Base-by-base conservation (phyloP, 352 stramenopile genomes). In the Phytophthora gonapodyides region DNA sequence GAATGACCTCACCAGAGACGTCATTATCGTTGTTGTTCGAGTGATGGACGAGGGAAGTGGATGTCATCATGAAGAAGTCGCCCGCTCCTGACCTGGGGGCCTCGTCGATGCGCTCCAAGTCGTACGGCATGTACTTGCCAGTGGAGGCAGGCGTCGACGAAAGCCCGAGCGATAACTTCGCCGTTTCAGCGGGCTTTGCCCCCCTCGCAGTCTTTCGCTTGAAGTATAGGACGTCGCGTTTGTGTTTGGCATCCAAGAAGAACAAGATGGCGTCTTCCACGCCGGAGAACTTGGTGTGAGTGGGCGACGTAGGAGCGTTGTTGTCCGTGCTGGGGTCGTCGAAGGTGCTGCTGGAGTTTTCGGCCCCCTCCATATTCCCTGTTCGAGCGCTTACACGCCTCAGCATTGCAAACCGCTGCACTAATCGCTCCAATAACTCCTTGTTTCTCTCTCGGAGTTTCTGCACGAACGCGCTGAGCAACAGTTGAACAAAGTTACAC, bases 31-130 rank as follows among this genome's bases (percentile, higher is more conserved):
- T 73, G 16, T 64, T 75, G 35, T 73, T 84, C 7, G 71, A 46
- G 37, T 88, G 77, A 52, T 88, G 80, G 9, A 92, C 81, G 4
- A 92, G 54, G 7, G 81, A 73, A 7, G 77, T 66, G 10, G 75
- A 63, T 7, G 77, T 88, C 78, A 92, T 80, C 51, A 89, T 85
- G 63, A 83, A 90, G 46, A 87, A 89, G 54, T 92, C 83, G 0
- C 69, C 73, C 6, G 45, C 47, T 10, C 70, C 74, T 5, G 59
- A 51, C 31, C 58, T 56, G 3, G 71, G 72, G 0, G 69, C 49
- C n/a, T 70, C 56, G 1, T 71, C 50, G 6, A 87, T 62, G 11
- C 61, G 67, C 44, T 81, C 68, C 36, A 92, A 67, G 41, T 85
- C 75, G 44, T 92, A 92, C 3, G 83, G 83, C 66, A 88, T 78